Percentiles rank a stretch among this genome's conserved stretches.
These are phyloP conservation scores for Aurifilum marmelostoma DNA, from an alignment of 2,329 filamentous ascomycete genomes.

Conservation along the genomic window DNA sequence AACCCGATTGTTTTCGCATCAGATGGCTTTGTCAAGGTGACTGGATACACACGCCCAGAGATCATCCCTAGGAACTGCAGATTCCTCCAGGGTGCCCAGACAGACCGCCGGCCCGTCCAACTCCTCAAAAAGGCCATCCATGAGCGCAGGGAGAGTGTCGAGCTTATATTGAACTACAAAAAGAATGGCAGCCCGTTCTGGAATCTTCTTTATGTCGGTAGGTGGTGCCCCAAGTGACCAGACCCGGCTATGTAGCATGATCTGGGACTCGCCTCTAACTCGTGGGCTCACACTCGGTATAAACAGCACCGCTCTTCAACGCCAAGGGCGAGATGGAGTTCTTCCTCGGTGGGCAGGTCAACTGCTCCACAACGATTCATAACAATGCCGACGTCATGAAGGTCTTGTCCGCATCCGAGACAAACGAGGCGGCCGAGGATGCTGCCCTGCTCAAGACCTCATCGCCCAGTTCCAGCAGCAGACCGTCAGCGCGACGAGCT, in stretches of 20 bases:
- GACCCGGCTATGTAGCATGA: neutral
- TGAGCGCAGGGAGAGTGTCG: constrained; percentile 20
- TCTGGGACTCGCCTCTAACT: neutral
- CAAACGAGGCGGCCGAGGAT: constrained; percentile 2
- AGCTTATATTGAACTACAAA: constrained; percentile 44
- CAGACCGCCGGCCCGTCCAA: constrained; percentile 42
- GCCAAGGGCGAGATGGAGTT: constrained; percentile 51
- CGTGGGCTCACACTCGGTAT: neutral
- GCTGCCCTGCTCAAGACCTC: constrained; percentile 11
- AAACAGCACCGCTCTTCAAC: constrained; percentile 49
- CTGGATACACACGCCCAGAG: constrained; percentile 50
- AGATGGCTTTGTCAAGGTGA: constrained; percentile 53
- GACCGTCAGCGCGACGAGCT: constrained; percentile 20
- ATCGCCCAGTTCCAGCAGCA: neutral
- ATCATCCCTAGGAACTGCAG: constrained; percentile 53
- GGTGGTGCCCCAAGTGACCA: neutral
- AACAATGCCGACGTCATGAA: constrained; percentile 53
- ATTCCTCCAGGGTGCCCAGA: constrained; percentile 49
- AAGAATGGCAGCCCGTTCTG: constrained; percentile 56
- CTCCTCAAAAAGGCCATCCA: constrained; percentile 21
- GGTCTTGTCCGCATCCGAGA: constrained; percentile 17
- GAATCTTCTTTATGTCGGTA: constrained; percentile 58
- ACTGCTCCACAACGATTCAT: constrained; percentile 58
- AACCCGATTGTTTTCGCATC: constrained; percentile 56
- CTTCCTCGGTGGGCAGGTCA: constrained; percentile 60